Base-by-base conservation (phyloP, 306 rosid genomes). In the Lathyrus tuberosus region DNA sequence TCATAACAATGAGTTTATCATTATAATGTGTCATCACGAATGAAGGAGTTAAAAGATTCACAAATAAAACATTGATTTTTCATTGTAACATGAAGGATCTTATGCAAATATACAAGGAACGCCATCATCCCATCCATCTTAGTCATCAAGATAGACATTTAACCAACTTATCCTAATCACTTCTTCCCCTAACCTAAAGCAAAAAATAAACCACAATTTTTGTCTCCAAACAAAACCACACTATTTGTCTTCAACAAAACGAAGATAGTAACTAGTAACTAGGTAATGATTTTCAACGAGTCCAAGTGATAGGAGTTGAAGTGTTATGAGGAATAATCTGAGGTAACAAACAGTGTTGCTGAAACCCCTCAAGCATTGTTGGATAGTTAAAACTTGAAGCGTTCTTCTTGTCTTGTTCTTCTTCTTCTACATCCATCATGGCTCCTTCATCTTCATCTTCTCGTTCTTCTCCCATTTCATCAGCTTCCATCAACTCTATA, bases 331-430 rank as follows among this genome's bases (percentile, higher is more conserved):
- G 94, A 70, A 86, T 62, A 70, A 86, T 62, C 70, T 82, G 96
- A 4, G 91, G 86, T 5, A 87, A 73, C 61, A 94, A 78, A 76
- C 97, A 90, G 70, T 88, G 97, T 17, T 84, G 97, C 42, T 84
- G 85, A 8, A 87, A 74, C 54, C 85, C 84, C 44, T 69, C 82
- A 22, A 14, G 86, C 13, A 46, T 37, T 10, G 40, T 51, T 31
- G 61, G 81, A 79, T 61, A 0, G 33, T 30, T 20, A 8, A 28
- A 28, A 60, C 3, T 26, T 17, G 75, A 12, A 37, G 49, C 4
- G 2, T 24, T 24, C 65, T 22, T 59, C 1, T 17, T 52, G 10
- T 35, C 62, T 22, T 22, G 9, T 8, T 60, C 46, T 81, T 88
- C 9, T 16, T 80, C 65, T 73, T 89, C 94, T 16, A 89, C 42